Evolutionary conservation across 73 alveolate species (phyloP), one percentile per base, ranked within the genome.

Genomic region (Paramecium biaurelia): DNA sequence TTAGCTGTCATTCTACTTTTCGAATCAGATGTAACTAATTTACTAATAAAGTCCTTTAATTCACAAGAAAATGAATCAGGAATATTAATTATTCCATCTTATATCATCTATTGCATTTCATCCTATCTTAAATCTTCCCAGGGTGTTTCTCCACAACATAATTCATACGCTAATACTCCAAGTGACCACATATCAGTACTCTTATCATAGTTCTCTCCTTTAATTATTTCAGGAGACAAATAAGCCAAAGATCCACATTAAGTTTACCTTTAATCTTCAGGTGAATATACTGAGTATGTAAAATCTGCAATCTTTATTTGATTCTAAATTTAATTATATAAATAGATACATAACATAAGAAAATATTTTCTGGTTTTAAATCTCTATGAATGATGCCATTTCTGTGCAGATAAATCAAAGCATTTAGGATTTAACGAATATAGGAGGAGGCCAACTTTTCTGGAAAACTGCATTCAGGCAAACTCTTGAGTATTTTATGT

Each of bases 161-260:
- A 41, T 86, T 89, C 94, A 86, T 43, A 89, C 4, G 86, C 84
- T 45, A 89, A 89, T n/a, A 89, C 94, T n/a, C 94, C 94, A 21
- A 89, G 85, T 2, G 94, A 34, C 93, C 94, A 89, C 43, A 43
- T 67, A 43, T 89, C 94, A 11, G 86, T 38, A 32, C 94, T 37
- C 34, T 72, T 58, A 57, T 79, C 94, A 43, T 89, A 84, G 6
- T 42, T 43, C 42, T 89, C 93, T 2, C 94, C 94, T 20, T 38
- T 37, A 2, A 89, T 89, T 9, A 89, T 76, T 32, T 89, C 94
- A 12, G 94, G 94, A 26, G 94, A 89, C 34, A 89, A 35, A 20
- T 89, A 89, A 4, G 63, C 76, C 10, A 57, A n/a, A 82, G 94
- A 89, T 34, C 94, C 94, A 85, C 94, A 89, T 26, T 68, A 24